Evolutionary conservation across 2,329 filamentous ascomycete species (phyloP), one percentile per base, ranked within the genome.

Genomic region (Simplicillium aogashimaense): DNA sequence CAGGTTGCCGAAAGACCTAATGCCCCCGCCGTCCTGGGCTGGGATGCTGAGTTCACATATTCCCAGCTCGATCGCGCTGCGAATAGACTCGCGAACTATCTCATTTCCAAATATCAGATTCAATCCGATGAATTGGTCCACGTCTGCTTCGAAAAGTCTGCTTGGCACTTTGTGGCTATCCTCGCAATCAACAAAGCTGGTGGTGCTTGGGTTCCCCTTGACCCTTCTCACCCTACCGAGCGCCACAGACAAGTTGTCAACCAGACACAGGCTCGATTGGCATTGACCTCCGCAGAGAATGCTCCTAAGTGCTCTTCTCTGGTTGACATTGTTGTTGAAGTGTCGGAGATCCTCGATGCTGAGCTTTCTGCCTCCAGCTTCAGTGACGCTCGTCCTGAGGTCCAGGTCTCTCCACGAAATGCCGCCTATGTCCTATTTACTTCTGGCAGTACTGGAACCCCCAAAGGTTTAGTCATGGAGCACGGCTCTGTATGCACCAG

Each of bases 371-470:
- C 36, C 17, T 30, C 42, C 42, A 16, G 13, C 16, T 39, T 14
- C 16, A 38, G 18, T 33, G 17, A 2, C 16, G 33, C 4, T 25
- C 13, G 7, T 17, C 31, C 25, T 29, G 35, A 8, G 8, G 4
- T 9, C 29, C 35, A 20, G 2, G 28, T 31, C 2, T 25, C 13
- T 4, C 29, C 43, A 3, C 28, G 25, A 13, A 30, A 40, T 25
- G 29, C 42, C 1, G 35, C 40, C 8, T 54, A 52, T 20, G 65
- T 72, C 45, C 66, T 71, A 49, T 74, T 72, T 47, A 73, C 70
- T n/a, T 72, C 69, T 13, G 70, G 70, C 13, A 69, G 64, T 15
- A 72, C 69, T 1, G 70, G 70, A 4, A 55, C 56, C 29, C 70
- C 70, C 3, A 74, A 74, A 53, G 70, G 69, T 29, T 66, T 72